phyloP scores from a whole-genome alignment of 2,329 filamentous ascomycete species.

The Incumbomyces delicatus region DNA sequence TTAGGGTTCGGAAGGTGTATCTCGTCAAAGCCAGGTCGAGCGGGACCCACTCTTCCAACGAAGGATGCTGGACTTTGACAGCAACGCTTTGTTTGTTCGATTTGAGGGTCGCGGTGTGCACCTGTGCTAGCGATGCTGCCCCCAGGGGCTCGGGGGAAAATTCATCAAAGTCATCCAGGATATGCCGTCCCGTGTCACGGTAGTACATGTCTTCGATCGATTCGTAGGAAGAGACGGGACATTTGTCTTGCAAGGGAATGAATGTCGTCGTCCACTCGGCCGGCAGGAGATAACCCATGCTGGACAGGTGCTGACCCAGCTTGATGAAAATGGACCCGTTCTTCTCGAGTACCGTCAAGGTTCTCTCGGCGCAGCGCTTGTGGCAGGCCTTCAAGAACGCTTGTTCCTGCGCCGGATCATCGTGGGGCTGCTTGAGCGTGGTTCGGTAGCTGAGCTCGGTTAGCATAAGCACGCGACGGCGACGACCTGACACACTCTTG shows the following conservation, averaged over 20 bases:
- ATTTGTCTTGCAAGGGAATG: constrained; percentile 89
- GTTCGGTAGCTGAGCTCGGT: constrained; percentile 62
- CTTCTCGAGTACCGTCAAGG: constrained; percentile 77
- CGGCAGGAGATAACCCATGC: constrained; percentile 89
- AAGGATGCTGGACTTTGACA: constrained; percentile 93
- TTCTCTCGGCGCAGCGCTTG: constrained; percentile 82
- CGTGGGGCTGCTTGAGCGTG: constrained; percentile 60
- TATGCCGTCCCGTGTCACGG: constrained; percentile 65
- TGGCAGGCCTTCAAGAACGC: constrained; percentile 72
- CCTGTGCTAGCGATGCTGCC: constrained; percentile 87
- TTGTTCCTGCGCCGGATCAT: constrained; percentile 56
- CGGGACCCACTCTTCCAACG: constrained; percentile 77
- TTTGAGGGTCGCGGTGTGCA: constrained; percentile 76
- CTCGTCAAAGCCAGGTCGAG: constrained; percentile 77
- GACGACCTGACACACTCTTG: constrained; percentile 57
- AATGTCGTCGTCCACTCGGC: constrained; percentile 92
- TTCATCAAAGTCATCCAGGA: constrained; percentile 76
- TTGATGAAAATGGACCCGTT: constrained; percentile 99
- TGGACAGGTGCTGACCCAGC: constrained; percentile 88
- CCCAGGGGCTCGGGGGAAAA: constrained; percentile 77
- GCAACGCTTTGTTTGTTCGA: constrained; percentile 79
- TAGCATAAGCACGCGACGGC: not conserved
- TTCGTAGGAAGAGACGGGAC: constrained; percentile 79
- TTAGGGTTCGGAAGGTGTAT: constrained; percentile 82
- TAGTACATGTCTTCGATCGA: constrained; percentile 82